Evolutionary conservation across 2,329 filamentous ascomycete genomes (phyloP).

Genomic region (Ceratocystis huliohia): DNA sequence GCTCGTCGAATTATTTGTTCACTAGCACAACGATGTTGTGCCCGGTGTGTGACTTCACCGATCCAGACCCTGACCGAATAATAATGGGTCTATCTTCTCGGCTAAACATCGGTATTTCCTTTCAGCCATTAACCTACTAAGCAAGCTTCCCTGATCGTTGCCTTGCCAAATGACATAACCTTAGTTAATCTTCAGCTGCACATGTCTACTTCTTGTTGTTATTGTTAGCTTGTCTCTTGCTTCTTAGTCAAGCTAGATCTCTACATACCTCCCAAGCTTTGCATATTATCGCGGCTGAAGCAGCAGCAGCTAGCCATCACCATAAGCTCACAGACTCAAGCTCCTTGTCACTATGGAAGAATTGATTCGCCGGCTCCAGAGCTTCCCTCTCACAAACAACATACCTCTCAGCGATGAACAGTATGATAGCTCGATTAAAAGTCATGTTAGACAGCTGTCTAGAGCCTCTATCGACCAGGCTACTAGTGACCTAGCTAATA

Average conservation of each 20-base stretch:
- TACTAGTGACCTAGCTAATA: not conserved
- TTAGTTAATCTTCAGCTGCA: not conserved
- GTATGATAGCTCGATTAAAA: conserved; percentile 11
- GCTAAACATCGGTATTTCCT: not conserved
- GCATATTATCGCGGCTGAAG: not conserved
- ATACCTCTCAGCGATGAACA: not conserved
- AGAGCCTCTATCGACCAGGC: not conserved
- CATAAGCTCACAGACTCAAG: not conserved
- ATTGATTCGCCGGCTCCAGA: not conserved
- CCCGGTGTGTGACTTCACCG: not conserved
- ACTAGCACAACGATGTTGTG: not conserved
- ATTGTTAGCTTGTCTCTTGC: not conserved
- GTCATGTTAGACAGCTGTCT: conserved; percentile 9
- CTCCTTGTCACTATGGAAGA: conserved; percentile 14
- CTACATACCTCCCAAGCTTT: not conserved
- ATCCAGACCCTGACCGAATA: not conserved
- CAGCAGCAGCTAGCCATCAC: not conserved
- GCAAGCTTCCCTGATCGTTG: not conserved
- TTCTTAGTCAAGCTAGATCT: not conserved
- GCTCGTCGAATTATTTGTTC: too few relatives aligned
- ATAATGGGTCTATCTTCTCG: not conserved
- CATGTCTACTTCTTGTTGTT: not conserved
- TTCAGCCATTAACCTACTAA: not conserved
- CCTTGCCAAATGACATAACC: conserved; percentile 2
- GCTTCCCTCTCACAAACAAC: conserved; percentile 9